phyloP scores from a whole-genome alignment of 2,329 filamentous ascomycete genomes.

The Colletotrichum sp. region DNA sequence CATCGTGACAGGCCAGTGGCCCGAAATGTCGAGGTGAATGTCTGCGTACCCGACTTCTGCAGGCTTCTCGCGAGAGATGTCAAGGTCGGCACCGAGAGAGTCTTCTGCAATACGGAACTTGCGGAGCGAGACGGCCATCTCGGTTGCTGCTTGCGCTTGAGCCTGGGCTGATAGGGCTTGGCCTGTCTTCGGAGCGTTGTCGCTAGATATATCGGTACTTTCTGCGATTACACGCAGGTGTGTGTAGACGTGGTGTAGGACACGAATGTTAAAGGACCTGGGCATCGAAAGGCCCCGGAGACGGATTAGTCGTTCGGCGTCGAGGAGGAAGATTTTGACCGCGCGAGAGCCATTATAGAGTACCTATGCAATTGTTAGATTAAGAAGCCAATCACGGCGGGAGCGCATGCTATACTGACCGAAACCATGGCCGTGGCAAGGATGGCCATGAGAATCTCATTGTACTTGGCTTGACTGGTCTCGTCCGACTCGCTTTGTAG shows the following conservation, averaged over 20 bases:
- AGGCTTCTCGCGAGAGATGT: slow-evolving; percentile 33
- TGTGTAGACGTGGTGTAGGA: slow-evolving; percentile 53
- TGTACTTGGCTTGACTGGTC: slow-evolving; percentile 43
- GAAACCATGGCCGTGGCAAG: slow-evolving; percentile 32
- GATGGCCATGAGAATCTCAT: slow-evolving; percentile 48
- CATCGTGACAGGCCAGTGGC: slow-evolving; percentile 41
- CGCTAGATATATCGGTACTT: slow-evolving; percentile 30
- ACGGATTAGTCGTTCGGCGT: slow-evolving; percentile 48
- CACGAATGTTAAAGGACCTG: slow-evolving; percentile 45
- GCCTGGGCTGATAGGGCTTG: background rate
- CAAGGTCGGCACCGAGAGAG: slow-evolving; percentile 23
- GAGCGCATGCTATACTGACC: background rate
- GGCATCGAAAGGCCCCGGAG: slow-evolving; percentile 38
- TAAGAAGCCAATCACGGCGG: background rate
- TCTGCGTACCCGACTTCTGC: slow-evolving; percentile 47
- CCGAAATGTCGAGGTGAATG: slow-evolving; percentile 45
- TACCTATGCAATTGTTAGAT: background rate
- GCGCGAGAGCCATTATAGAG: slow-evolving; percentile 14
- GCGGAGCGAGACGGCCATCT: slow-evolving; percentile 19
- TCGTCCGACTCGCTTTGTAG: slow-evolving; percentile 36
- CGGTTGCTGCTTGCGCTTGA: background rate
- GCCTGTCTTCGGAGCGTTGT: background rate
- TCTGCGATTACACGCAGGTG: slow-evolving; percentile 51
- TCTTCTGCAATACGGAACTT: slow-evolving; percentile 33
- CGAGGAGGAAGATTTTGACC: slow-evolving; percentile 32